Base-by-base conservation (phyloP, 805 yeast species). In the Cephaloascus albidus region DNA sequence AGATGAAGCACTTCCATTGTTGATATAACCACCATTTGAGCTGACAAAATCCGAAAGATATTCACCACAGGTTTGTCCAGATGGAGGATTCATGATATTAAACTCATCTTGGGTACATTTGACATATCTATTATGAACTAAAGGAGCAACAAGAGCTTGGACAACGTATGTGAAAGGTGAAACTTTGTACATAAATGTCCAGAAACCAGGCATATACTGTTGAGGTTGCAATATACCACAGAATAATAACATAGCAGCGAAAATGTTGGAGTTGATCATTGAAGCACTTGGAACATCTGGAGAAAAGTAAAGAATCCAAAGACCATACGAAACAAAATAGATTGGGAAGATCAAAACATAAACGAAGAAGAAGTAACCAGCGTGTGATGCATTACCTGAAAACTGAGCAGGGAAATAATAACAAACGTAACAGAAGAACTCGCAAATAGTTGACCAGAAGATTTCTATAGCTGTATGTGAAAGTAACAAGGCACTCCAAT, bases 91-190 rank as follows among this genome's bases (percentile, higher is more conserved):
- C 50, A 71, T 51, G 12, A 50, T 41, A 14, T 53, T 54, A 39
- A 54, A 58, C 47, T 71, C 77, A 43, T 57, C 45, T 16, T 45
- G 47, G 3, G 52, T 42, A 52, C 76, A 71, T 3, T 42, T 43
- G 23, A 70, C 65, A 10, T 43, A 35, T 5, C 63, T 61, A 43
- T 70, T 61, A 20, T 53, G 53, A 28, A 71, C 63, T 31, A 65
- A 37, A 3, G 67, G 58, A 6, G 63, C 54, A 38, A 67, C 63
- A 45, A 71, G 52, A 26, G 64, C 53, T 45, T 70, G 69, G 17
- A 70, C 62, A 41, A 68, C 70, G 48, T 70, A 71, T 3, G 75
- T 71, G 43, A 64, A 65, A 33, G 77, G 77, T 4, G 72, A 65
- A 17, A 55, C 55, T 39, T 63, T 63, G 54, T 61, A 67, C 65